A percentile compares a stretch with the other conserved stretches of the same genome.
These are phyloP conservation scores for Diaporthe ampelina DNA, from an alignment of 2,329 filamentous ascomycete species.

Conservation along the genomic window DNA sequence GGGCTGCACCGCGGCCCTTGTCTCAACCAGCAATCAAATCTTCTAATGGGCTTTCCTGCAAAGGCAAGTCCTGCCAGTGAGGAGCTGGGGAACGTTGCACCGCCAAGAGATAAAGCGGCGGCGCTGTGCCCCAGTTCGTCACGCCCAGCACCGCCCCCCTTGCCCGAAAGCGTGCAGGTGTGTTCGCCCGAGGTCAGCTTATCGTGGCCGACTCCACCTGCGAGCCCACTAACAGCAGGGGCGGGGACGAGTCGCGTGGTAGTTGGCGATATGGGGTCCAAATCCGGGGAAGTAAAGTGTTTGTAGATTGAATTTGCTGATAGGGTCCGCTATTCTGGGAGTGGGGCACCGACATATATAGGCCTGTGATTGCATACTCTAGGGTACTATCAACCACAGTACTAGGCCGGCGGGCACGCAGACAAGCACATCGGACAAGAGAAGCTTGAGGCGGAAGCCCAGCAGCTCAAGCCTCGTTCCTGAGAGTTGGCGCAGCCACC, in stretches of 20 bases:
- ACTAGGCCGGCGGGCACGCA: neutral
- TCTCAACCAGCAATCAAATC: slow-evolving; percentile 30
- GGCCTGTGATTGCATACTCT: neutral
- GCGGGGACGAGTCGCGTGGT: slow-evolving; percentile 22
- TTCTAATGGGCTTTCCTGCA: slow-evolving; percentile 4
- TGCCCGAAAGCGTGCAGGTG: neutral
- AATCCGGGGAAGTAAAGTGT: slow-evolving; percentile 9
- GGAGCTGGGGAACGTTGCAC: slow-evolving; percentile 16
- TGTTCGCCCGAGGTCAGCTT: slow-evolving; percentile 20
- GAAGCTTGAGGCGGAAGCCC: slow-evolving; percentile 26
- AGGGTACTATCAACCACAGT: too few relatives aligned
- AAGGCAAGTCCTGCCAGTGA: slow-evolving; percentile 28
- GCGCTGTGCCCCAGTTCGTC: slow-evolving; percentile 27
- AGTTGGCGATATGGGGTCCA: slow-evolving; percentile 7
- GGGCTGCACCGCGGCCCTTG: slow-evolving; percentile 17
- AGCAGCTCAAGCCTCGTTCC: slow-evolving; percentile 21
- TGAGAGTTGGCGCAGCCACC: slow-evolving; percentile 22
- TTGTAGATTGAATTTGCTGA: slow-evolving; percentile 24
- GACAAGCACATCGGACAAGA: slow-evolving; percentile 18
- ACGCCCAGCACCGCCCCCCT: slow-evolving; percentile 20
- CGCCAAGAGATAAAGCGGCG: slow-evolving; percentile 33
- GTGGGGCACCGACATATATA: neutral
- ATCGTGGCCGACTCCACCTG: slow-evolving; percentile 30
- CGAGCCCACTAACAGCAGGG: slow-evolving; percentile 10
- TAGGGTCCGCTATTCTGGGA: slow-evolving; percentile 11